These are phyloP conservation scores for Copromyces sp. DNA, from an alignment of 495 filamentous ascomycete genomes.

Conservation along the genomic window DNA sequence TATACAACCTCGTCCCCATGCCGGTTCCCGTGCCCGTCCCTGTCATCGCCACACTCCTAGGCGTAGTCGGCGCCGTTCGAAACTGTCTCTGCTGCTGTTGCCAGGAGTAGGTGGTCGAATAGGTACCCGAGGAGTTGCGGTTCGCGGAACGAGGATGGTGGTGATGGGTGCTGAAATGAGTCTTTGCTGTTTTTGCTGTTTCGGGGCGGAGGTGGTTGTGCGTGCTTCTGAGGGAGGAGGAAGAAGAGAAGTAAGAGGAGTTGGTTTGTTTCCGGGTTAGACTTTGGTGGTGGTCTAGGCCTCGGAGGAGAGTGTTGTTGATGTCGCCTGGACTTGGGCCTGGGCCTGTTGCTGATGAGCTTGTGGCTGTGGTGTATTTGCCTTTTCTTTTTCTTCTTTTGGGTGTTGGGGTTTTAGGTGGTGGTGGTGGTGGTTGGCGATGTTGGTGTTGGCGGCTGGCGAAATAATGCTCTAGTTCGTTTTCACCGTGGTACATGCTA, in stretches of 20 bases:
- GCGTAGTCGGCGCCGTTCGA: conserved; percentile 44
- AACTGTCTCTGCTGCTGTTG: conserved; percentile 22
- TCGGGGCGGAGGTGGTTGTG: conserved; percentile 9
- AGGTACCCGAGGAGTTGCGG: neutral
- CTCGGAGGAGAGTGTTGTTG: neutral
- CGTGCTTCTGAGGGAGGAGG: neutral
- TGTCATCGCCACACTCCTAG: conserved; percentile 26
- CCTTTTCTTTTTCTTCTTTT: neutral
- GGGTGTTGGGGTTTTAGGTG: conserved; percentile 6
- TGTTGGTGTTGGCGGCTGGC: conserved; percentile 21
- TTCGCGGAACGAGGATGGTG: neutral
- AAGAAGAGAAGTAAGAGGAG: neutral
- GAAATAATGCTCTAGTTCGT: conserved; percentile 13
- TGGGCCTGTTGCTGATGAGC: neutral
- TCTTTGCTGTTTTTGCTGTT: neutral
- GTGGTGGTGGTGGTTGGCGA: conserved; percentile 16
- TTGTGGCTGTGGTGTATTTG: neutral
- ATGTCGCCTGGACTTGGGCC: neutral
- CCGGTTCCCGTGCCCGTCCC: neutral
- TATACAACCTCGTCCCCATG: neutral
- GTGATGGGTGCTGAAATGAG: neutral
- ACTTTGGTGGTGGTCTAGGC: neutral
- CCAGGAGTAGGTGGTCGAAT: conserved; percentile 1
- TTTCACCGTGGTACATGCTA: neutral
- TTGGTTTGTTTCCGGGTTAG: neutral